These are phyloP conservation scores for Penicillium sp. DNA, from an alignment of 2,329 filamentous ascomycete species.

Conservation along the genomic window DNA sequence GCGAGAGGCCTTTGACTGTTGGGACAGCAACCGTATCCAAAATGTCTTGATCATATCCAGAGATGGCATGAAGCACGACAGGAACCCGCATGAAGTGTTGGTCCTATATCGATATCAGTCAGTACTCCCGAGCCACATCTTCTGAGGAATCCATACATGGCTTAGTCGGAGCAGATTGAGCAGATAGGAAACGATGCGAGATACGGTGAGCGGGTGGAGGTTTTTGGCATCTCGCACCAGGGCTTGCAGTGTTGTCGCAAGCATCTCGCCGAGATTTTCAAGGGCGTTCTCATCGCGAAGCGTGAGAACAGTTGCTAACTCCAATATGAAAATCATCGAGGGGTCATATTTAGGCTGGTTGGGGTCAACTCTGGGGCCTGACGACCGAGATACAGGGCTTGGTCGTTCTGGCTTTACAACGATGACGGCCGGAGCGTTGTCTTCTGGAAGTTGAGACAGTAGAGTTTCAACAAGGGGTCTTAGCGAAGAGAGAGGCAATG, in stretches of 20 bases:
- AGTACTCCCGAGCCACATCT: neutral
- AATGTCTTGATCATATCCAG: slow-evolving; percentile 74
- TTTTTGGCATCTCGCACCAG: slow-evolving; percentile 75
- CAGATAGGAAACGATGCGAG: slow-evolving; percentile 81
- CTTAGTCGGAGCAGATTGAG: slow-evolving; percentile 76
- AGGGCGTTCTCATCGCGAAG: slow-evolving; percentile 73
- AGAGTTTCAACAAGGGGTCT: slow-evolving; percentile 67
- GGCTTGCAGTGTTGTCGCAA: slow-evolving; percentile 76
- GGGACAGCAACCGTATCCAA: slow-evolving; percentile 72
- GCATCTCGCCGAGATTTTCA: slow-evolving; percentile 68
- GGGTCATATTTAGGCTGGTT: slow-evolving; percentile 74
- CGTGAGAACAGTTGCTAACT: slow-evolving; percentile 79
- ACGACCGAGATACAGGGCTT: slow-evolving; percentile 56
- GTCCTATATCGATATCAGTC: slow-evolving; percentile 54
- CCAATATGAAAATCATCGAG: slow-evolving; percentile 81
- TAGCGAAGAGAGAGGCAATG: slow-evolving; percentile 59
- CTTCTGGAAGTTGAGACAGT: slow-evolving; percentile 81
- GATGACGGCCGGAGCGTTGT: slow-evolving; percentile 75
- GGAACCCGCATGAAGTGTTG: slow-evolving; percentile 89
- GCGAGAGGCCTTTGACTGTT: slow-evolving; percentile 72
- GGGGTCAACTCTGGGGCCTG: slow-evolving; percentile 56
- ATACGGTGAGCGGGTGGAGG: slow-evolving; percentile 79
- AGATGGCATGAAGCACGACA: slow-evolving; percentile 86
- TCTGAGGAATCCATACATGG: slow-evolving; percentile 58
- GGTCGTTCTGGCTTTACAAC: slow-evolving; percentile 83